Conservation (phyloP, 257 asterid genomes). For the Solanum sejunctum region DNA sequence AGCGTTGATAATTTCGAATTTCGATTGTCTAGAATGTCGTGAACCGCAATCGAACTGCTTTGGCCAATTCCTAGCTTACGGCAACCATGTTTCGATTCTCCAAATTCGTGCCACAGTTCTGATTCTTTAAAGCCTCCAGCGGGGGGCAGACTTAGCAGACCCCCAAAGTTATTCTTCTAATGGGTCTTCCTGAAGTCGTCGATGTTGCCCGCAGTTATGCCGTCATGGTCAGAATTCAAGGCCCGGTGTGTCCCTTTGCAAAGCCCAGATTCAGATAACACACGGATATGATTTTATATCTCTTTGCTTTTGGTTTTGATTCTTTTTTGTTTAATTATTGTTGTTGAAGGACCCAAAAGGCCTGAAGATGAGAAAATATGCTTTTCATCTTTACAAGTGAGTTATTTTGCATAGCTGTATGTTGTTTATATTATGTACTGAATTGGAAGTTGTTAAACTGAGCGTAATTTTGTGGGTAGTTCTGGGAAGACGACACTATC, state of each 20-base stretch:
- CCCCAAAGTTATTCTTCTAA: constrained; percentile 9
- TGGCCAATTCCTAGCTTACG: neutral
- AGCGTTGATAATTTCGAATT: neutral
- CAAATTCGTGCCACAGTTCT: neutral
- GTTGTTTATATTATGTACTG: neutral
- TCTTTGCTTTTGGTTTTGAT: neutral
- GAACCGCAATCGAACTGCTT: neutral
- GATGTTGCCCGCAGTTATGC: constrained; percentile 75
- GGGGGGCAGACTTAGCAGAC: neutral
- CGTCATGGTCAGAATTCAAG: constrained; percentile 94
- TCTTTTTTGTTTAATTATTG: neutral
- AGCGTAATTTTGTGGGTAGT: constrained; percentile 20
- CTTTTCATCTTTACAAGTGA: constrained; percentile 87
- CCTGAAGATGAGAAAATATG: constrained; percentile 83
- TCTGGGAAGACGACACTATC: constrained; percentile 88
- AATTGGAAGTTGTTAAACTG: neutral
- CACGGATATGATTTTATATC: neutral
- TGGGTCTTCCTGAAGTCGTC: constrained; percentile 77
- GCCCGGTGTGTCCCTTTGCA: constrained; percentile 57
- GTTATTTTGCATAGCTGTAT: constrained; percentile 5
- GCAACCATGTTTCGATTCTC: neutral
- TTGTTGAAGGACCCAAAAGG: constrained; percentile 88
- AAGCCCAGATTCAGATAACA: neutral
- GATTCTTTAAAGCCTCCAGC: neutral
- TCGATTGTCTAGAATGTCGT: neutral